Base-by-base conservation (phyloP, 164 flowering plant genomes). In the Liriodendron chinense region DNA sequence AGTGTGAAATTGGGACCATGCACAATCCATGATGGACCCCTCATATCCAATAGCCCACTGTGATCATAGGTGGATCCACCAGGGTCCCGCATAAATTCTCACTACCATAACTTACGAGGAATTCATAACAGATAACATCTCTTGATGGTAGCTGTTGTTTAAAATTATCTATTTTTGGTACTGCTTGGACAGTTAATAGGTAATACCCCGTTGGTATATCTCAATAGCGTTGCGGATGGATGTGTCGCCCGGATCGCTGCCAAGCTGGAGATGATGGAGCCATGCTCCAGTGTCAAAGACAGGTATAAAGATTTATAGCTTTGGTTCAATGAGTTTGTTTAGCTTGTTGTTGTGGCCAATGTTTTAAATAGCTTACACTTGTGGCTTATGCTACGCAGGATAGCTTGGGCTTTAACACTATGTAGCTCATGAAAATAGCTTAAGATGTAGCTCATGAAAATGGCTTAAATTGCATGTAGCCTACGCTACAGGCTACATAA, bases 241-340 rank as follows among this genome's bases (percentile, higher is more conserved):
- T 94, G 98, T 70, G 95, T 89, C 2, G 97, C 88, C 12, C 85
- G 82, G 21, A 72, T 92, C 75, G 95, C 97, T 68, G 95, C 90
- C 47, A 94, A 94, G 89, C 77, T 92, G 59, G 98, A 94, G 84
- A 80, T 83, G 84, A 94, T 92, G 97, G 92, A 91, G 75, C 97
- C 98, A 3, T 90, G 94, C 86, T 92, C 93, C 61, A 92, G 98
- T 82, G 92, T 94, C 68, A 92, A 94, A 72, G 98, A 94, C 82
- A 89, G 98, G 97, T 87, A 85, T 47, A 9, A 12, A 12, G 16
- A 12, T 24, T 10, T 7, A 23, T 8, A 47, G 16, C 7, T 6
- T 64, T 47, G 24, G 43, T 67, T 67, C 9, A 65, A 18, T 18
- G 9, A 24, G 22, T 65, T 12, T 24, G 26, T 24, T 0, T n/a